Evolutionary conservation across 2,329 filamentous ascomycete species (phyloP), one percentile per base, ranked within the genome.

Genomic region (Hypoxylon sp.): DNA sequence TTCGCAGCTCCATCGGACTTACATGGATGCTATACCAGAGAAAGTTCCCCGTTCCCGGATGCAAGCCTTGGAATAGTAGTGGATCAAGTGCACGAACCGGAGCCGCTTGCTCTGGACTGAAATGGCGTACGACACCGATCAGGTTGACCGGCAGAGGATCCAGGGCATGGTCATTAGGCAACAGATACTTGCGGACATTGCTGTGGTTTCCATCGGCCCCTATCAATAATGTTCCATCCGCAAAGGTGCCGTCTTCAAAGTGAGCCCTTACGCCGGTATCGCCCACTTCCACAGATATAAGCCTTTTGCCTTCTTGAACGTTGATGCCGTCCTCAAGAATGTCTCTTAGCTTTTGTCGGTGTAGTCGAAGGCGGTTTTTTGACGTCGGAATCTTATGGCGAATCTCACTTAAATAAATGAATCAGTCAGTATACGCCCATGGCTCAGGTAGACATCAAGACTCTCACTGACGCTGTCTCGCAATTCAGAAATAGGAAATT

Each of bases 51-150:
- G 81, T 84, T 3, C 79, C 75, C 0, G 85, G 84, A 70, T 88
- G 82, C 9, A 81, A 78, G 2, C 83, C 85, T 61, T 86, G 83
- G 70, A 87, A 85, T 22, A 87, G 81, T 40, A 83, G 79, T 0
- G 84, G 84, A 62, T 87, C 84, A 24, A 87, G 79, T 0, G 75
- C 77, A n/a, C 80, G 77, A 6, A 84, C 42, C 2, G 65, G 58
- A 1, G 74, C 5, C 78, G 69, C 75, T 71, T 79, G 69, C 67
- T 78, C 73, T 20, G 78, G 73, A 1, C 76, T 79, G 61, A 83
- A 73, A 51, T 78, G 71, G 0, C 79, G 70, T 3, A 77, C 74
- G 1, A 76, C 76, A 4, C 80, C 81, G 18, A 80, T 67, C 51
- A 82, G 69, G 18, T 76, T 76, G 11, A 80, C 75, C 0, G 80